A percentile compares a stretch with the other conserved stretches of the same genome.
Conservation (phyloP, 495 filamentous ascomycete species). For the Penicillium pulvis region DNA sequence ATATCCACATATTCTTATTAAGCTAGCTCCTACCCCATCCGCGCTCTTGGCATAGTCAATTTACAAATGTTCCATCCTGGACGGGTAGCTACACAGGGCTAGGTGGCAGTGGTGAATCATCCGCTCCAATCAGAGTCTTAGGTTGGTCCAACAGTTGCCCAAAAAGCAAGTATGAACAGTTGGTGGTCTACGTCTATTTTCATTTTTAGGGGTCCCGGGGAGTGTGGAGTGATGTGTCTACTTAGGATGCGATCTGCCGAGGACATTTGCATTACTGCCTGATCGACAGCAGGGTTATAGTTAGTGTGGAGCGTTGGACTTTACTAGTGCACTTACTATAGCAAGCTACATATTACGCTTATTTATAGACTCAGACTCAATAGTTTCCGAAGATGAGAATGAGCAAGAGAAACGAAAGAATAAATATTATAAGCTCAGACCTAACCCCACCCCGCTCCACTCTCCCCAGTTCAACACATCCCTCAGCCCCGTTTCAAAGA, state of each 20-base stretch:
- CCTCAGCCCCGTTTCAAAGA: constrained; percentile 28
- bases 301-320: background rate
- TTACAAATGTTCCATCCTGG: constrained; percentile 31
- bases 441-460: background rate
- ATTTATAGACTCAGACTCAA: too few relatives aligned
- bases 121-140: constrained; percentile 18
- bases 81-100: constrained; percentile 29
- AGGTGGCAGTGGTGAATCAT: constrained; percentile 14
- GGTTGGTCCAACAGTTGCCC: constrained; percentile 13
- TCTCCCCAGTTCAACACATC: constrained; percentile 13
- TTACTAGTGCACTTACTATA: too few relatives aligned
- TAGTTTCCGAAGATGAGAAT: too few relatives aligned
- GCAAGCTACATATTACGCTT: too few relatives aligned
- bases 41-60: constrained; percentile 15
- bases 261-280: constrained; percentile 1
- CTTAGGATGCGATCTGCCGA: constrained; percentile 21
- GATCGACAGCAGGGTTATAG: background rate
- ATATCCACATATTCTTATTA: background rate
- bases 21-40: constrained; percentile 1
- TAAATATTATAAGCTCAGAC: too few relatives aligned
- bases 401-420: too few relatives aligned
- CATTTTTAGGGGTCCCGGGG: background rate
- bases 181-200: background rate
- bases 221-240: constrained; percentile 20
- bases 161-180: constrained; percentile 10